phyloP scores from a whole-genome alignment of 768 basidiomycete species.

The Phaeotremella fagi region DNA sequence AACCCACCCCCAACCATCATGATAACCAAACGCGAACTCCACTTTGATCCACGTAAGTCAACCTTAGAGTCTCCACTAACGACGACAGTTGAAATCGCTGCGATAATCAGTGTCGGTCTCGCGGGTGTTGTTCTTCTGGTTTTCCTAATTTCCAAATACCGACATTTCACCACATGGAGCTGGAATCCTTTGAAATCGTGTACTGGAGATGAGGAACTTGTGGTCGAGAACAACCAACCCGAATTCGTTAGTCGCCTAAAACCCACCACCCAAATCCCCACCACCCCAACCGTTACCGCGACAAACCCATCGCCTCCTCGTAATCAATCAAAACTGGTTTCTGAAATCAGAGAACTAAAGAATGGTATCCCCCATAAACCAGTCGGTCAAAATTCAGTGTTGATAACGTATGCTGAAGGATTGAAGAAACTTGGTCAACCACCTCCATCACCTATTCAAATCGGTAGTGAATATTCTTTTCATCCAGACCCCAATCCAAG shows the following conservation, averaged over 20 bases:
- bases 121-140: constrained; percentile 7
- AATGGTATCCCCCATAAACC: neutral
- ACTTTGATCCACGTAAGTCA: neutral
- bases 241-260: no score
- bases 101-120: constrained; percentile 5
- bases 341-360: neutral
- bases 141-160: neutral
- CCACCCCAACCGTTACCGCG: no score
- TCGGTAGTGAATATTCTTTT: neutral
- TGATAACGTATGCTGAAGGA: constrained; percentile 26
- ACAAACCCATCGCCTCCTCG: no score
- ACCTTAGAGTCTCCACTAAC: neutral
- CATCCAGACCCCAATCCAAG: neutral
- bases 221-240: no score
- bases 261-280: no score
- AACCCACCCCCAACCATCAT: neutral
- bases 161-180: no score
- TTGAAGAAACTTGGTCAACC: constrained; percentile 12
- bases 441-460: neutral
- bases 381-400: constrained; percentile 9
- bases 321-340: no score
- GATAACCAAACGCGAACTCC: neutral
- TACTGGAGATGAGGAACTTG: no score
- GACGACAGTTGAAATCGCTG: constrained; percentile 15
- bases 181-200: no score